Conservation (phyloP, 2,329 filamentous ascomycete genomes). For the Aquanectria penicillioides region DNA sequence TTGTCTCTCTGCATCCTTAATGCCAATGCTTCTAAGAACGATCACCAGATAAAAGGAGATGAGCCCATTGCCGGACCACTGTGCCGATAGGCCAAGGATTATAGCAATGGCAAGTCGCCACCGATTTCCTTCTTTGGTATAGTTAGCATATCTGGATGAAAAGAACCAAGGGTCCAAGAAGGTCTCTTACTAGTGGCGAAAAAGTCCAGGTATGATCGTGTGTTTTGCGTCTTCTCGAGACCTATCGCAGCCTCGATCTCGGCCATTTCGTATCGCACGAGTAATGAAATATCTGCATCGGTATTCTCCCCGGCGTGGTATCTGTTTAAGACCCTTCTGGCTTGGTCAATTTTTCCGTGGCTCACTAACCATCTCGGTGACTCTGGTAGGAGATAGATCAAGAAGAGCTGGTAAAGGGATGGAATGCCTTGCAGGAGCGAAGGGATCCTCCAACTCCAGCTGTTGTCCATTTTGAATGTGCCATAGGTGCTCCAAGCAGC, state of each 20-base stretch:
- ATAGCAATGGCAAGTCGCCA: constrained; percentile 16
- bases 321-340: constrained; percentile 49
- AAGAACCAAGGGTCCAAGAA: no score
- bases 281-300: constrained; percentile 47
- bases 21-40: constrained; percentile 27
- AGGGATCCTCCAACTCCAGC: constrained; percentile 43
- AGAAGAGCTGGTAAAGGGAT: constrained; percentile 36
- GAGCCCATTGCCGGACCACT: constrained; percentile 30
- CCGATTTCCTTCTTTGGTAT: no score
- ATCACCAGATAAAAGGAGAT: constrained; percentile 26
- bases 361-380: constrained; percentile 46
- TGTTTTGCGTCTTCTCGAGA: no score
- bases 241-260: constrained; percentile 52
- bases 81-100: constrained; percentile 26
- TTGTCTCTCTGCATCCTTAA: constrained; percentile 1
- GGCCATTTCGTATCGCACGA: constrained; percentile 53
- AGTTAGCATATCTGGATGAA: no score
- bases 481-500: constrained; percentile 28
- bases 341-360: constrained; percentile 46
- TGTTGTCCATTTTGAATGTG: constrained; percentile 31
- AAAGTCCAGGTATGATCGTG: no score
- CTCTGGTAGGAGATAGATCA: constrained; percentile 41
- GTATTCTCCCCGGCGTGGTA: constrained; percentile 56
- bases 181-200: no score
- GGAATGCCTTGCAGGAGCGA: constrained; percentile 38